A percentile compares a stretch with the other conserved stretches of the same genome.
These are phyloP conservation scores for Ophiocordyceps robertsii DNA, from an alignment of 2,329 filamentous ascomycete species.

Conservation along the genomic window DNA sequence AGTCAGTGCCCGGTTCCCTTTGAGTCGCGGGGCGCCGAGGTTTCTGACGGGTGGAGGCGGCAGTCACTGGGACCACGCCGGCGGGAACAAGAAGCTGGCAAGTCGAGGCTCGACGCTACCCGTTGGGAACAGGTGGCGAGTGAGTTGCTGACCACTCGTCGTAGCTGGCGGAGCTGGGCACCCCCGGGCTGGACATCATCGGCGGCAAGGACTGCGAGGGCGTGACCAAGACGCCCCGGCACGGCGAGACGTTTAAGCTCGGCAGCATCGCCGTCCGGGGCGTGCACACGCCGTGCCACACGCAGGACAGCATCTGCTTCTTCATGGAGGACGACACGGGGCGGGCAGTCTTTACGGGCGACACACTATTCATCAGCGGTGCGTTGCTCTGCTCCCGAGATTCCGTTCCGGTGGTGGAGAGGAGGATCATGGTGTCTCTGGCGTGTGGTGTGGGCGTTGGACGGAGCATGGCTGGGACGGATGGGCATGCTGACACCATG, in stretches of 20 bases:
- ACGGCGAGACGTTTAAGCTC: slow-evolving; percentile 69
- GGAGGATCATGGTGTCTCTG: too few species aligned
- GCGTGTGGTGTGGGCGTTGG: too few species aligned
- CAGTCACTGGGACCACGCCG: slow-evolving; percentile 89
- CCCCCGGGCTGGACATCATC: slow-evolving; percentile 58
- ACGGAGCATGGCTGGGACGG: too few species aligned
- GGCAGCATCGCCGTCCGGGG: slow-evolving; percentile 73
- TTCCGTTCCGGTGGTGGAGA: too few species aligned
- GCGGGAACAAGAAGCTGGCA: slow-evolving; percentile 77
- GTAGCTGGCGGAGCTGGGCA: slow-evolving; percentile 32
- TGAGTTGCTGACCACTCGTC: slow-evolving; percentile 1
- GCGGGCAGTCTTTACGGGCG: slow-evolving; percentile 83
- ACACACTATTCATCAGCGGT: slow-evolving; percentile 92
- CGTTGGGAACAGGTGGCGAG: too few species aligned
- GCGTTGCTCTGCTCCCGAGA: slow-evolving; percentile 4
- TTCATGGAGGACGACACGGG: slow-evolving; percentile 67
- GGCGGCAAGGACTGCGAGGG: slow-evolving; percentile 76
- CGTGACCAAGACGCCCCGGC: slow-evolving; percentile 62
- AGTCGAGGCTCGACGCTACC: slow-evolving; percentile 7
- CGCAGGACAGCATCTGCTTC: slow-evolving; percentile 96
- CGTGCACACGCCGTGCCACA: slow-evolving; percentile 95
- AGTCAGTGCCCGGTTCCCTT: slow-evolving; percentile 45
- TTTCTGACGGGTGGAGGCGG: slow-evolving; percentile 1
- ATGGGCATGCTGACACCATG: too few species aligned
- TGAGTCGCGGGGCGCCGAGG: neutral